Base-by-base conservation (phyloP, 2,329 filamentous ascomycete genomes). In the Phialocephala sp. region DNA sequence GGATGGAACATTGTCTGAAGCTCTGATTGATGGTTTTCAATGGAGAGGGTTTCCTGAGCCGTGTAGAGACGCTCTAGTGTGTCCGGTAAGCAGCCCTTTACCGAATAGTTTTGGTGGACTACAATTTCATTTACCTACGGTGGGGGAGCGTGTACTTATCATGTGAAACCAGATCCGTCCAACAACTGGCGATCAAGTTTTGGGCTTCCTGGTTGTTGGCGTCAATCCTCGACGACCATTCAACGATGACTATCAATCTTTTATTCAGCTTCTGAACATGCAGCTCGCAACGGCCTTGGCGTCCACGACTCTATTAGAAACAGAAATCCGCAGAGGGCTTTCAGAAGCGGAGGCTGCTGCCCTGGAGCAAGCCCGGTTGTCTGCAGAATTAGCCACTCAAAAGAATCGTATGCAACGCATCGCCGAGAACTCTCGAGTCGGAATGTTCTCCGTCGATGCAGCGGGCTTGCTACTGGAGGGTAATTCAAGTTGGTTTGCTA, bases 231-330 rank as follows among this genome's bases (percentile, higher is more conserved):
- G 91, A 45, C 83, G 91, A 62, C 91, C 89, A 0, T 94, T 91
- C 72, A 90, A 95, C 71, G 87, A 89, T 35, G 91, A 94, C 70
- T 95, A 94, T 73, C 85, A 87, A 67, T 81, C 94, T 0, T 94
- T 94, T 73, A 83, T 94, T 39, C 87, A 90, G 71, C 82, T 94
- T 1, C 78, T 94, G 8, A 89, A 88, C 52, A 84, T 91, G 35
- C 91, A 94, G 74, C 80, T 94, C 1, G 90, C 89, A 5, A 94
- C 91, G 0, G 93, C 91, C 0, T 83, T 94, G 74, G 91, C 91
- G 0, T 94, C 91, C 0, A 91, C 93, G 0, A 90, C 93, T 0
- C 78, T 94, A 2, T 93, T 94, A 64, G 91, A 94, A 75, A 91
- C 93, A 69, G 92, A 94, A 74, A 92, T 94, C 69, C 85, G 85